These are phyloP conservation scores for Solanum chilense DNA, from an alignment of 257 asterid species.

Conservation along the genomic window DNA sequence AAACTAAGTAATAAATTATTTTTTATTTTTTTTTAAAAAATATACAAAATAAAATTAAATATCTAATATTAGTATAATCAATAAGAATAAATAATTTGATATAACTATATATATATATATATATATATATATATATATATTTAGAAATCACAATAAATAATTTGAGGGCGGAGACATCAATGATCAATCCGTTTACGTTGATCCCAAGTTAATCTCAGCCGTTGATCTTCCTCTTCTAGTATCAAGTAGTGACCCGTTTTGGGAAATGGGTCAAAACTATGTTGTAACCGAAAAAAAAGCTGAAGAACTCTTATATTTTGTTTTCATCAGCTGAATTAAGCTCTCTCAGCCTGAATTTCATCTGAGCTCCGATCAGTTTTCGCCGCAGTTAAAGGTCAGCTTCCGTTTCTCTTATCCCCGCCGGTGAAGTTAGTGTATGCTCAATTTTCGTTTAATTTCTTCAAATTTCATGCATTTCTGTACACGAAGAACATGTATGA, in stretches of 20 bases:
- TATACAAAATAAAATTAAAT: not conserved
- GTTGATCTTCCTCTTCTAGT: not conserved
- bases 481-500: not conserved
- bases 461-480: not conserved
- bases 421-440: not conserved
- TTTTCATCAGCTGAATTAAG: not conserved
- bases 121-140: not conserved
- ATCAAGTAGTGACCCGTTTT: not conserved
- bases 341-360: not conserved
- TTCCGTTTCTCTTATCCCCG: not conserved
- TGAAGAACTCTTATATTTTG: not conserved
- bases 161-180: not conserved
- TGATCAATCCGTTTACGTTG: not conserved
- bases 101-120: not conserved
- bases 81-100: not conserved
- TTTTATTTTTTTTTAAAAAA: too few species aligned
- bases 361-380: not conserved
- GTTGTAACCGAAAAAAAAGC: not conserved
- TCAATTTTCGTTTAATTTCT: not conserved
- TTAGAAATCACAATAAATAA: not conserved
- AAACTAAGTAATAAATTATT: not conserved
- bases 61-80: fast-evolving
- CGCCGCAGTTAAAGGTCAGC: not conserved
- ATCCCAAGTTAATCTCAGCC: not conserved
- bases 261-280: not conserved